Base-by-base conservation (phyloP, 139 green algal species). In the Coelastrella sp. region DNA sequence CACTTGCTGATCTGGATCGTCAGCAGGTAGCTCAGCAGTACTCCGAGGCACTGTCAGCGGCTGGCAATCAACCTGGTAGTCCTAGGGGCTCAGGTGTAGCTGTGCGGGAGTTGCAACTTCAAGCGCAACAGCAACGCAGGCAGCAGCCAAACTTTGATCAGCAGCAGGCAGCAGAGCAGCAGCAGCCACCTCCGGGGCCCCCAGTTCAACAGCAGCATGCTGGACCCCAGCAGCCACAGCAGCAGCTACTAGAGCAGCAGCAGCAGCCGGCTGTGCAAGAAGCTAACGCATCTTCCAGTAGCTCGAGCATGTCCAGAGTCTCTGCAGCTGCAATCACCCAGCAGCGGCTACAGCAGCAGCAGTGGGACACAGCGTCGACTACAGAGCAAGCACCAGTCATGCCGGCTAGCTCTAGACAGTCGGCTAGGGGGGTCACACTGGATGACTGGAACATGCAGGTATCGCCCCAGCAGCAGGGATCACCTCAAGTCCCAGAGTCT, bases 401-500 rank as follows among this genome's bases (percentile, higher is more conserved):
- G 10, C 80, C 79, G 3, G 32, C 10, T 17, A 71, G 58, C 80
- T 23, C 58, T n/a, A 75, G 80, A 10, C 68, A 75, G 59, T 47
- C 80, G 17, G 22, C 79, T 56, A 85, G 61, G 17, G 19, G 58
- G 17, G 7, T 85, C 5, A 85, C 79, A 57, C 57, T 85, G 5
- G 79, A 85, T n/a, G 79, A 85, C 57, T 85, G 79, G 58, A 85
- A 23, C 5, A 17, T 56, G 17, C 79, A 85, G 57, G 64, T 20
- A 71, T 71, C 2, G 11, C 23, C 23, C 5, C 77, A 83, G 23
- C 77, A 83, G 4, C 77, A 83, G 77, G 22, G n/a, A 56, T 64
- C 58, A 57, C 32, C 17, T 14, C 77, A 83, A 32, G 32, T 47
- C 32, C 32, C 32, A 47, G 32, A 47, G 32, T 47, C 32, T 47